Evolutionary conservation across 305 asterid genomes (phyloP), one percentile per base, ranked within the genome.

Genomic region (Solanum hybrid): DNA sequence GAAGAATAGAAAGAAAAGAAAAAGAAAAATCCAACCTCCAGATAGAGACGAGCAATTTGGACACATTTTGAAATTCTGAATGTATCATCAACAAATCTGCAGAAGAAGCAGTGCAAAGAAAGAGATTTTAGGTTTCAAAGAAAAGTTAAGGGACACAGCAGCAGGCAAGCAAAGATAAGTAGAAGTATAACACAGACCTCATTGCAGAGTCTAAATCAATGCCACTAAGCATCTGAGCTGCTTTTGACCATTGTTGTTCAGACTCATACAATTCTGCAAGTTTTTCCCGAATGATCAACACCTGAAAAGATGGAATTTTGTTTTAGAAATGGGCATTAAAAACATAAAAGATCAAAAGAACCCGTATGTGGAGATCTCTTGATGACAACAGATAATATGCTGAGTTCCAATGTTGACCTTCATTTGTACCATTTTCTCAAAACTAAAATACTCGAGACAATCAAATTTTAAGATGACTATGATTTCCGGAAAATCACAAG

Each of bases 221-320:
- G 94, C 99, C 99, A 31, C 99, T 97, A 75, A 97, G 98, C 98
- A 97, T 97, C 93, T 96, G 98, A n/a, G 99, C 99, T 89, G 99
- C 98, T 93, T 94, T 96, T 79, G 99, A 97, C 99, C 99, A 97
- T 86, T 94, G 94, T 84, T 97, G 98, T 91, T 97, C 98, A 17
- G 98, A 97, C 93, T 97, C 99, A 88, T 97, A 97, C 83, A 97
- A 87, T 87, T 94, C 98, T 7, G 99, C 99, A 80, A 97, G 98
- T 90, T 97, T 97, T 92, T 97, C 99, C 90, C 99, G 94, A 84
- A 97, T 97, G 90, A 96, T 93, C 92, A 97, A 91, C 87, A 97
- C 98, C 99, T 97, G 94, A 29, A 89, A 38, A 65, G 37, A 90
- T 20, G 39, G 41, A 36, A 80, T 61, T 22, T 45, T 79, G 34